phyloP scores from a whole-genome alignment of 257 asterid genomes.

The Knoxia roxburghii region DNA sequence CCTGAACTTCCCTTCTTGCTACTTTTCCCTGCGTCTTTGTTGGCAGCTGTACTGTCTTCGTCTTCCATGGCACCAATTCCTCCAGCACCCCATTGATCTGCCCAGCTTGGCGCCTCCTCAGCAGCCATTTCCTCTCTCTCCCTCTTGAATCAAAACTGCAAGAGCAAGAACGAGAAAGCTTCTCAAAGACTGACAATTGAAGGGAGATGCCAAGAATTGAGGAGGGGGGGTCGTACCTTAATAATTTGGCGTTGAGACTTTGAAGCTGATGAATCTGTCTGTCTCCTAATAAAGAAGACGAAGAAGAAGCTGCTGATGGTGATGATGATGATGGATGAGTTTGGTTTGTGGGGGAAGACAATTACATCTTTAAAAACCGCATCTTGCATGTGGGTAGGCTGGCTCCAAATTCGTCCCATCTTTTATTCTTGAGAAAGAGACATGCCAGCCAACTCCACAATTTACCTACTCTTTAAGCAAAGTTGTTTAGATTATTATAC shows the following conservation, averaged over 20 bases:
- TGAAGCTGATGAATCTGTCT: too few species aligned
- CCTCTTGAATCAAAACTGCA: background rate
- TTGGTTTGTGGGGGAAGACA: background rate
- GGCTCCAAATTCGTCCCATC: slow-evolving; percentile 34
- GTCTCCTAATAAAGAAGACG: too few species aligned
- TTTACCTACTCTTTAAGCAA: slow-evolving; percentile 53
- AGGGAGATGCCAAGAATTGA: too few species aligned
- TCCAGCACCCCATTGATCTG: slow-evolving; percentile 97
- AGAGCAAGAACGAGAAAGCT: too few species aligned
- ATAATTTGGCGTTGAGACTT: too few species aligned
- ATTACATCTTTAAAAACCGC: slow-evolving; percentile 7
- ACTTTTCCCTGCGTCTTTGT: slow-evolving; percentile 25
- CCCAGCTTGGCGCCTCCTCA: slow-evolving; percentile 84
- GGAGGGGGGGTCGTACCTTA: too few species aligned
- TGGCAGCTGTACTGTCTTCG: slow-evolving; percentile 29
- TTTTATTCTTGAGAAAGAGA: slow-evolving; percentile 31
- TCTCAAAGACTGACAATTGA: too few species aligned
- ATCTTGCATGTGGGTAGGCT: slow-evolving; percentile 52
- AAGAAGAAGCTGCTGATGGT: slow-evolving; percentile 18
- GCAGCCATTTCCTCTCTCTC: slow-evolving; percentile 37
- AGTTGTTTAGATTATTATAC: slow-evolving; percentile 9
- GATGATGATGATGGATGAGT: background rate
- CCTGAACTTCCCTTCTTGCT: slow-evolving; percentile 45
- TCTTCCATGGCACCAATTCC: slow-evolving; percentile 69
- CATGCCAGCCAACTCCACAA: slow-evolving; percentile 45